phyloP scores from a whole-genome alignment of 2,329 filamentous ascomycete genomes.

The Massarina eburnea region DNA sequence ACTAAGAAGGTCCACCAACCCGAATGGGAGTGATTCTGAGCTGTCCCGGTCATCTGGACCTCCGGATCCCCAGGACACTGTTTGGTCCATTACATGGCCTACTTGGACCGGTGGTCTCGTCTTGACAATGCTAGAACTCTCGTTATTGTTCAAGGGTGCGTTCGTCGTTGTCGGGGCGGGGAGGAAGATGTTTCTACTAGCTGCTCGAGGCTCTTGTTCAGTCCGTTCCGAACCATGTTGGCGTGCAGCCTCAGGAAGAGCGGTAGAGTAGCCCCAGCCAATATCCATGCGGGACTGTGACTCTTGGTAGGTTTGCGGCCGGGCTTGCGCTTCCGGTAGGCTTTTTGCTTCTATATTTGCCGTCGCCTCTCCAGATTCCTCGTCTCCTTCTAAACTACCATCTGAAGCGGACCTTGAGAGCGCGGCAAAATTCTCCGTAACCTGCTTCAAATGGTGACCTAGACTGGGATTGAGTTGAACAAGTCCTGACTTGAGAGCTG shows the following conservation, averaged over 20 bases:
- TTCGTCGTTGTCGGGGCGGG: slow-evolving; percentile 14
- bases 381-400: slow-evolving; percentile 27
- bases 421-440: slow-evolving; percentile 61
- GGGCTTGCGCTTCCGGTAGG: slow-evolving; percentile 2
- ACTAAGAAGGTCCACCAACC: slow-evolving; percentile 28
- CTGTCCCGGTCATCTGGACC: slow-evolving; percentile 5
- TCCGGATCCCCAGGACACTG: slow-evolving; percentile 5
- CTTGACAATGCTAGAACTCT: not conserved
- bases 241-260: slow-evolving; percentile 1
- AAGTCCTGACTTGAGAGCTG: slow-evolving; percentile 59
- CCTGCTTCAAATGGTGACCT: slow-evolving; percentile 57
- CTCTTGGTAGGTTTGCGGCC: not conserved
- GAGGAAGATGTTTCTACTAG: slow-evolving; percentile 5
- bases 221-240: not conserved
- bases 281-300: slow-evolving; percentile 15
- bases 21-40: slow-evolving; percentile 29
- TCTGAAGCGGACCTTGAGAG: slow-evolving; percentile 53
- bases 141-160: slow-evolving; percentile 11
- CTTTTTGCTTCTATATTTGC: slow-evolving; percentile 10
- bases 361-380: slow-evolving; percentile 36
- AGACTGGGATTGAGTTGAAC: slow-evolving; percentile 60
- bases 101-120: slow-evolving; percentile 15
- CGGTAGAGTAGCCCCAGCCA: slow-evolving; percentile 30
- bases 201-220: slow-evolving; percentile 1
- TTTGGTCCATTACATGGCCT: slow-evolving; percentile 25